phyloP scores from a whole-genome alignment of 768 basidiomycete genomes.

The Calocera viscosa region DNA sequence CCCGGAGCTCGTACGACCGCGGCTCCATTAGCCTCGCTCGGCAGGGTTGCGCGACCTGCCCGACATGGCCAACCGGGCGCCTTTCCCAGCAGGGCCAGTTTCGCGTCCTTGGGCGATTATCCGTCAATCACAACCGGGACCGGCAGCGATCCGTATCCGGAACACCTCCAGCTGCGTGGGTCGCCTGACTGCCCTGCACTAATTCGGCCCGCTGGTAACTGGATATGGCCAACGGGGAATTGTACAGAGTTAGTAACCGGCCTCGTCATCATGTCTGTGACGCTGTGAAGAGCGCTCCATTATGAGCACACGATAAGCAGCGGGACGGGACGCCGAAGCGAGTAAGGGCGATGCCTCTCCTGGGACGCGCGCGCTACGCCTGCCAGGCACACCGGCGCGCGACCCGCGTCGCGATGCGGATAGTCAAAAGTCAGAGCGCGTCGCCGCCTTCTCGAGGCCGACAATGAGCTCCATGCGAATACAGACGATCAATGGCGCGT shows the following conservation, averaged over 20 bases:
- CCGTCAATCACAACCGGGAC: background rate
- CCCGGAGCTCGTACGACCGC: too few relatives aligned
- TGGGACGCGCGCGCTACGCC: background rate
- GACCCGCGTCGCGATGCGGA: background rate
- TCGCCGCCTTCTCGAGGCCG: background rate
- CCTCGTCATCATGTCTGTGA: background rate
- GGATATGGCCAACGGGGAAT: background rate
- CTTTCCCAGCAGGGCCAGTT: too few relatives aligned
- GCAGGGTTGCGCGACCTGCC: too few relatives aligned
- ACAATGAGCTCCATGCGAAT: background rate
- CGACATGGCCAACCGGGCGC: too few relatives aligned
- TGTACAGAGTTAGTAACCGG: background rate
- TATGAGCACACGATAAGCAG: background rate
- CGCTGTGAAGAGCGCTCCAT: background rate
- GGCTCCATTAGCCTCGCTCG: too few relatives aligned
- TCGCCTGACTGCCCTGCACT: background rate
- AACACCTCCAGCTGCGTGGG: background rate
- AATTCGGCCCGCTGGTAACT: background rate
- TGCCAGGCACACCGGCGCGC: background rate
- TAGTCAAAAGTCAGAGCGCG: background rate
- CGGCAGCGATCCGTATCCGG: background rate
- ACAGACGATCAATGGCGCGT: background rate
- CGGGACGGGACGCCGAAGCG: background rate
- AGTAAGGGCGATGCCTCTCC: background rate
- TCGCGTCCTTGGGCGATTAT: too few relatives aligned